Conservation (phyloP, 2,329 filamentous ascomycete genomes). For the Chaetomium sp. region DNA sequence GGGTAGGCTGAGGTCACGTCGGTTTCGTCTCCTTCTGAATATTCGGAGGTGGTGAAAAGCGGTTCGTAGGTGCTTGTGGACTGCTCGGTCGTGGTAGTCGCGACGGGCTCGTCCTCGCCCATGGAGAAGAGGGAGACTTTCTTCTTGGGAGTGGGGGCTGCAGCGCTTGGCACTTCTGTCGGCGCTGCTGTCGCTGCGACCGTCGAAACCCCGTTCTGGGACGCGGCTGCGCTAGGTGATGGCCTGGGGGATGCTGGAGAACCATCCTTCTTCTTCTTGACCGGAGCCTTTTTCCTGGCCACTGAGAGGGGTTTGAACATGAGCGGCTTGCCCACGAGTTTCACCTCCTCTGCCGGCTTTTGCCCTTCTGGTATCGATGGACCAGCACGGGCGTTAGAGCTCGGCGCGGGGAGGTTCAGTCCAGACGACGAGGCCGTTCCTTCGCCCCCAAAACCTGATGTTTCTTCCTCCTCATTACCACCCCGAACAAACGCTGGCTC, state of each 20-base stretch:
- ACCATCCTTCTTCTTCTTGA: constrained; percentile 50
- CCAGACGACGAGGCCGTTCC: constrained; percentile 18
- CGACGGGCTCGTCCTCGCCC: constrained; percentile 33
- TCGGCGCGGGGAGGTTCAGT: constrained; percentile 37
- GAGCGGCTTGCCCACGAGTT: constrained; percentile 69
- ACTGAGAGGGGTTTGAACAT: constrained; percentile 90
- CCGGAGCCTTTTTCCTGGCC: constrained; percentile 53
- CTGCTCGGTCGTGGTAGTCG: constrained; percentile 19
- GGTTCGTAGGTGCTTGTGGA: constrained; percentile 42
- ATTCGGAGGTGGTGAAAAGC: constrained; percentile 37
- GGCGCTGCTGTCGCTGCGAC: not conserved
- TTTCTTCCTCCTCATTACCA: constrained; percentile 19
- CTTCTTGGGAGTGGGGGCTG: constrained; percentile 30
- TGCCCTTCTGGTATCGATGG: constrained; percentile 50
- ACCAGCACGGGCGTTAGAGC: constrained; percentile 21
- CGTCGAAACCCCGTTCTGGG: constrained; percentile 16
- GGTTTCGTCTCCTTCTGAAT: constrained; percentile 26
- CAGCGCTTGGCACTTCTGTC: not conserved
- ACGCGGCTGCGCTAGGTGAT: constrained; percentile 11
- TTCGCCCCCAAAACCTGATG: constrained; percentile 12
- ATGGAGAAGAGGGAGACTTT: constrained; percentile 68
- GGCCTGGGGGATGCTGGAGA: constrained; percentile 16
- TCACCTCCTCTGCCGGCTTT: constrained; percentile 56
- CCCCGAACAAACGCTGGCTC: constrained; percentile 70
- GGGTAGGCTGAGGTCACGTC: constrained; percentile 23